Conservation (phyloP, 2,329 filamentous ascomycete genomes). For the Hypoxylon sp. region DNA sequence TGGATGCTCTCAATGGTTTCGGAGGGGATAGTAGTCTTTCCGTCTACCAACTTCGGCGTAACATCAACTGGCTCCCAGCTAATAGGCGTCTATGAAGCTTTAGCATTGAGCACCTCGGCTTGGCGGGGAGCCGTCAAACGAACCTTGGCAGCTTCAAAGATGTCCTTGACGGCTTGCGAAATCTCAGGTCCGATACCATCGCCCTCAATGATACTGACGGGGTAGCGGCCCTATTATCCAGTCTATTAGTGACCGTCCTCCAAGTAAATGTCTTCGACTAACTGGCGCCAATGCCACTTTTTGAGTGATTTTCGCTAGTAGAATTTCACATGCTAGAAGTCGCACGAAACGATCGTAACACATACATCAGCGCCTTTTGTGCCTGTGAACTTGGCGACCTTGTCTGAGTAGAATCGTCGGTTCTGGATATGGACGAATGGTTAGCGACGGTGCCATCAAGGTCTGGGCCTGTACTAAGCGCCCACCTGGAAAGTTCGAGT, state of each 20-base stretch:
- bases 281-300: conserved; percentile 17
- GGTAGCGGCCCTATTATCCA: conserved; percentile 83
- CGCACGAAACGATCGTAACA: conserved; percentile 48
- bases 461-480: conserved; percentile 28
- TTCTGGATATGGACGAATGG: conserved; percentile 56
- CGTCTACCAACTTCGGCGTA: conserved; percentile 91
- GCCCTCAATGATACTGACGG: conserved; percentile 97
- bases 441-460: conserved; percentile 48
- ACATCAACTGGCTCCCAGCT: conserved; percentile 98
- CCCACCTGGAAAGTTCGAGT: conserved; percentile 71
- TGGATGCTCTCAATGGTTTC: conserved; percentile 93
- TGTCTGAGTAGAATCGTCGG: conserved; percentile 73
- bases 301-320: conserved; percentile 61
- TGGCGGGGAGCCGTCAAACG: conserved; percentile 49
- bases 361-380: conserved; percentile 89
- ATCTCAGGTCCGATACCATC: conserved; percentile 99
- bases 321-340: conserved; percentile 38
- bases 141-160: conserved; percentile 95
- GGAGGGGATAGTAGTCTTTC: conserved; percentile 94
- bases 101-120: conserved; percentile 26
- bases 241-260: conserved; percentile 43
- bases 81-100: conserved; percentile 79
- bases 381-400: conserved; percentile 93
- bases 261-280: conserved; percentile 18
- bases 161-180: conserved; percentile 97